These are phyloP conservation scores for Rhynchosporium agropyri DNA, from an alignment of 2,329 filamentous ascomycete genomes.

Conservation along the genomic window DNA sequence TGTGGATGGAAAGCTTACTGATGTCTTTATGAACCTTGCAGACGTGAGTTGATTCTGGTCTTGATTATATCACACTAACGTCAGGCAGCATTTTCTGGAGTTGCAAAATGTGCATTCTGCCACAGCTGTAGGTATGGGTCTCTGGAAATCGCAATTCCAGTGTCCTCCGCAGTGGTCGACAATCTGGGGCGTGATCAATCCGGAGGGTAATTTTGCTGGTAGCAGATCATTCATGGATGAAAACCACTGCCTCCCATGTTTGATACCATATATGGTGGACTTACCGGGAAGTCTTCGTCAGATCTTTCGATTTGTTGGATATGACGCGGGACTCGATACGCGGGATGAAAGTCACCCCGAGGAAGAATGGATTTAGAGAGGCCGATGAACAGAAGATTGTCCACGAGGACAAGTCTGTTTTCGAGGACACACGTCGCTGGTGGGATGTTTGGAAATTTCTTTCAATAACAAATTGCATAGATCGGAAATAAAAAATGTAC, in stretches of 20 bases:
- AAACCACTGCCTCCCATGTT: slow-evolving; percentile 1
- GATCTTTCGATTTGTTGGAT: neutral
- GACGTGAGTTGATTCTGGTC: neutral
- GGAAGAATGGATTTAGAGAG: neutral
- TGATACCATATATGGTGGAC: neutral
- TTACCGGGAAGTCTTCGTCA: neutral
- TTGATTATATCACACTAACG: neutral
- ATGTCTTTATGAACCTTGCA: neutral
- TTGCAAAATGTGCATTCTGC: neutral
- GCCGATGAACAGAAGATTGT: neutral
- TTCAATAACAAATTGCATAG: neutral
- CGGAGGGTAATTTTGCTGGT: neutral
- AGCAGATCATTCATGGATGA: neutral
- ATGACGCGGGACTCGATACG: neutral
- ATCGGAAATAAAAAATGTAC: neutral
- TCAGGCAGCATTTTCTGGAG: neutral
- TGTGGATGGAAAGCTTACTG: neutral
- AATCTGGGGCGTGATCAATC: neutral
- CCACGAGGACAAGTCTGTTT: neutral
- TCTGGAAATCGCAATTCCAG: neutral
- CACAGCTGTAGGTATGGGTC: slow-evolving; percentile 4
- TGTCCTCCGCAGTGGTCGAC: neutral
- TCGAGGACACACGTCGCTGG: neutral
- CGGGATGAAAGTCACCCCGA: neutral
- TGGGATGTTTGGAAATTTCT: neutral